Base-by-base conservation (phyloP, 352 stramenopile genomes). In the Phytophthora chlamydospora region DNA sequence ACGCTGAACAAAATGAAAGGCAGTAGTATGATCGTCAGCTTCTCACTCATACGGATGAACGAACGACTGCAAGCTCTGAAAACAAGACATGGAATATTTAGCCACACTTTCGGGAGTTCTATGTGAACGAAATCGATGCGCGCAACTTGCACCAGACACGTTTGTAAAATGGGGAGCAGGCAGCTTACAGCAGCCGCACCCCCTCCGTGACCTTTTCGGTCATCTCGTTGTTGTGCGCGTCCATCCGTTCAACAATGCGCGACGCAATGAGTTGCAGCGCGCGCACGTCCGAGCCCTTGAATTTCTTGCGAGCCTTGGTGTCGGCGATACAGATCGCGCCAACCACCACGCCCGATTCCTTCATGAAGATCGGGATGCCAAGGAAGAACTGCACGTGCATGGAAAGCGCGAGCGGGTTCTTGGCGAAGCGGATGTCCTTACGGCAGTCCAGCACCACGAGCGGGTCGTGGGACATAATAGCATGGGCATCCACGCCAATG, bases 341-440 rank as follows among this genome's bases (percentile, higher is more conserved):
- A 8, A 95, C 71, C 39, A 93, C 68, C 35, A 92, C 59, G 12
- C 83, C 85, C 32, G 65, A 62, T 14, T 93, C 84, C 39, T 84
- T 88, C 13, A 80, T 76, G 49, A 87, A 66, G 42, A 95, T 71
- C 14, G 86, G 86, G 8, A 95, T 47, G 11, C 76, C 81, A 35
- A 93, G 73, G 69, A 92, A 93, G 61, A 93, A 91, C 32, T 85
- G 83, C 46, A 95, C 85, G 29, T 87, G 71, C 51, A 91, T 73
- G 12, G 80, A 76, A 16, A 78, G 71, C 21, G 89, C 84, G 19
- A 95, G 55, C 40, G 85, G 86, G 64, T 93, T 95, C 58, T 82
- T 85, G 21, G 75, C 78, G 50, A 91, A 92, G 16, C 84, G 83
- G 46, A 89, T 75, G 67, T 95, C 86, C n/a, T 77, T 75, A 14